A percentile compares a stretch with the other conserved stretches of the same genome.
Conservation (phyloP, 176 grass and related monocot genomes). For the Hordeum vulgare region DNA sequence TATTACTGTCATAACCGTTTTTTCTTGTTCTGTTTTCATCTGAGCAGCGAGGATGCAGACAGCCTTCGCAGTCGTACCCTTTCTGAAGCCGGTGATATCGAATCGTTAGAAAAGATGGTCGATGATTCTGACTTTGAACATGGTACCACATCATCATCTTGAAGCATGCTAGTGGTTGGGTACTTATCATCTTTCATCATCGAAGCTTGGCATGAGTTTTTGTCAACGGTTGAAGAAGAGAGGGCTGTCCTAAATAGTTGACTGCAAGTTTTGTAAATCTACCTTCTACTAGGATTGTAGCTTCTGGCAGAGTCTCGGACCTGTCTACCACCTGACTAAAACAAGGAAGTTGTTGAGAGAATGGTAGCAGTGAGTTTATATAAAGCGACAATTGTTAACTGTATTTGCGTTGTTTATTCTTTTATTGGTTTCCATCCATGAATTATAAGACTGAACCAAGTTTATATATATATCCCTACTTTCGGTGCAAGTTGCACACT, state of each 20-base stretch:
- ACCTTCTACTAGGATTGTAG: not conserved
- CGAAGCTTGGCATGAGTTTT: constrained; percentile 9
- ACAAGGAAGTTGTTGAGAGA: not conserved
- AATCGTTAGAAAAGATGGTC: constrained; percentile 76
- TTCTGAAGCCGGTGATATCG: constrained; percentile 60
- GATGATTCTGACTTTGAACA: constrained; percentile 40
- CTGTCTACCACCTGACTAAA: constrained; percentile 10
- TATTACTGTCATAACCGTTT: not conserved
- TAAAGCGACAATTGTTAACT: not conserved
- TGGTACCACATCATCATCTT: constrained; percentile 26
- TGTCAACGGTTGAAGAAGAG: constrained; percentile 2
- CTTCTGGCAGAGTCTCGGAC: not conserved
- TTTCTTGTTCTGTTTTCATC: constrained; percentile 4
- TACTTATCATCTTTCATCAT: not conserved
- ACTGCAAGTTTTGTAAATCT: constrained; percentile 38
- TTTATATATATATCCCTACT: not conserved
- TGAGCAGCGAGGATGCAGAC: constrained; percentile 82
- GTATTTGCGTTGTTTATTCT: not conserved
- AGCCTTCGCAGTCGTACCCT: constrained; percentile 56
- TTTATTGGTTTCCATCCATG: not conserved
- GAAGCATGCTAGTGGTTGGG: constrained; percentile 13
- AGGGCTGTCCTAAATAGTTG: not conserved
- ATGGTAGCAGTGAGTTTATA: constrained; percentile 20
- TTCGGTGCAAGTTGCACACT: not conserved
- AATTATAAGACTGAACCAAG: not conserved